phyloP scores from a whole-genome alignment of 805 yeast genomes.

The Nematodospora valgi region DNA sequence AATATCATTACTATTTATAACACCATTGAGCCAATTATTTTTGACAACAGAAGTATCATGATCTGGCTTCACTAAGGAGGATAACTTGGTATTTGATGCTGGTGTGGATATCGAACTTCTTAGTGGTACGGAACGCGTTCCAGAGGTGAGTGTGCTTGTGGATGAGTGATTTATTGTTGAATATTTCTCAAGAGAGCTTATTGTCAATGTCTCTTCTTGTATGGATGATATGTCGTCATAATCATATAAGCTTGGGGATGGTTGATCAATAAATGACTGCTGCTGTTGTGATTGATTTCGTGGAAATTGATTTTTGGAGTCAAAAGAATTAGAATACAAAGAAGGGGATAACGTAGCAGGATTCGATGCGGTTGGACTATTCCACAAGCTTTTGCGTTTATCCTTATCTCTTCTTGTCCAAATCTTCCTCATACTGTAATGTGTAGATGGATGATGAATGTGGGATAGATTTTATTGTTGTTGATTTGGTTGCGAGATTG shows the following conservation, averaged over 20 bases:
- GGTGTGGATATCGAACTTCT: neutral
- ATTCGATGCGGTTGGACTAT: neutral
- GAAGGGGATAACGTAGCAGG: neutral
- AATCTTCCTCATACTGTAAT: slow-evolving; percentile 24
- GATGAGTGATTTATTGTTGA: no score
- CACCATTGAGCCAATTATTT: slow-evolving; percentile 37
- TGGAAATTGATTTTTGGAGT: neutral
- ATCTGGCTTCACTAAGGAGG: slow-evolving; percentile 20
- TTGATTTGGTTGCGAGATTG: no score
- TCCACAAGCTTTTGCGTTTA: slow-evolving; percentile 19
- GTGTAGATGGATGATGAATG: no score
- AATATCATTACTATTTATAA: slow-evolving; percentile 29
- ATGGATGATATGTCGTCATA: slow-evolving; percentile 2
- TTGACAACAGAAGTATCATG: slow-evolving; percentile 30
- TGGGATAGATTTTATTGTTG: no score
- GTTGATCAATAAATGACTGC: slow-evolving; percentile 1
- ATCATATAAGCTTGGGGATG: slow-evolving; percentile 3
- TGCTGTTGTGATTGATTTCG: slow-evolving; percentile 1
- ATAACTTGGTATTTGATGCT: slow-evolving; percentile 1
- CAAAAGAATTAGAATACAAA: neutral
- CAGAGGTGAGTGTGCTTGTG: no score
- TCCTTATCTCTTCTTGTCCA: slow-evolving; percentile 27
- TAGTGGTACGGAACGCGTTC: no score
- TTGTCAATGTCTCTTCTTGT: neutral
- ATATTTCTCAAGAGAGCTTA: neutral